Conservation (phyloP, 768 basidiomycete species). For the Hortiboletus campestris region DNA sequence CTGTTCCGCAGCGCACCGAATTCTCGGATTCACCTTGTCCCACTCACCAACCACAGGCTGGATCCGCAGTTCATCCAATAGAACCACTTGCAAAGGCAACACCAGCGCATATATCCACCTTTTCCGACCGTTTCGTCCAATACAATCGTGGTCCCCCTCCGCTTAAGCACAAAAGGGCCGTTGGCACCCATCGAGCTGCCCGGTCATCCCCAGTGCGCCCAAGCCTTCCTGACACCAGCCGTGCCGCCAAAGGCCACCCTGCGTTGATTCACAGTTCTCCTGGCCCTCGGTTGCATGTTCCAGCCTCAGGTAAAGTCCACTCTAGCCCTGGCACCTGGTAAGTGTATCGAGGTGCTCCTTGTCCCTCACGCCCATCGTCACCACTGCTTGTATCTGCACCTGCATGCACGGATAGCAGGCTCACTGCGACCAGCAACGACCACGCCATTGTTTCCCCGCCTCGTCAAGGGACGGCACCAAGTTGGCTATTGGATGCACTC, state of each 20-base stretch:
- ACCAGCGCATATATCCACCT: conserved; percentile 18
- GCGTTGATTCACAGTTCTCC: conserved; percentile 10
- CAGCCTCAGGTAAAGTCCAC: conserved; percentile 15
- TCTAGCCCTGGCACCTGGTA: not conserved
- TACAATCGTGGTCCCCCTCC: not conserved
- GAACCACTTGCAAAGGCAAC: not conserved
- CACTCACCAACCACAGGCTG: not conserved
- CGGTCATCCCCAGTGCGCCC: conserved; percentile 8
- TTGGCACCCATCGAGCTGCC: not conserved
- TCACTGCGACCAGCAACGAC: not conserved
- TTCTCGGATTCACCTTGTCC: not conserved
- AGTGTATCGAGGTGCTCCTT: conserved; percentile 5
- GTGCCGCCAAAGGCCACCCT: not conserved
- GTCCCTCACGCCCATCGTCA: not conserved
- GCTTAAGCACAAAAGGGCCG: not conserved
- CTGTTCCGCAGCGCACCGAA: no score
- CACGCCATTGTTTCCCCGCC: not conserved
- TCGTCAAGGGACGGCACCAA: not conserved
- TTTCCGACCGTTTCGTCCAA: not conserved
- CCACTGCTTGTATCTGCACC: not conserved
- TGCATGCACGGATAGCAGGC: not conserved
- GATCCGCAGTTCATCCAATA: not conserved
- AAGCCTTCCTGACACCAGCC: no score
- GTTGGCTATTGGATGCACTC: conserved; percentile 6
- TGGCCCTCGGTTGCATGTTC: not conserved